These are phyloP conservation scores for Amoebophrya sp. DNA, from an alignment of 169 alveolate genomes.

Conservation along the genomic window DNA sequence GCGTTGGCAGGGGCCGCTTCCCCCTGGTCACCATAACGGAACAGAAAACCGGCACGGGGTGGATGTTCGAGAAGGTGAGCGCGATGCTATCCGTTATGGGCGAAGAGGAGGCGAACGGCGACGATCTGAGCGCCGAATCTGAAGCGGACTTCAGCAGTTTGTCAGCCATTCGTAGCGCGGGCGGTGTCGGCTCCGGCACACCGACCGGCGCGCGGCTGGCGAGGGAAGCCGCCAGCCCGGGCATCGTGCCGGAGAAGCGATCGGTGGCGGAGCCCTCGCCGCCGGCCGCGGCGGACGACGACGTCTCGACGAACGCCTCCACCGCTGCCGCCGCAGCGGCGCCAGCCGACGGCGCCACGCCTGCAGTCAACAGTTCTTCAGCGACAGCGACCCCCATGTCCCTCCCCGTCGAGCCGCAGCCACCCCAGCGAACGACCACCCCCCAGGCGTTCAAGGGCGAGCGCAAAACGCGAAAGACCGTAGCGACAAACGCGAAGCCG, in stretches of 20 bases:
- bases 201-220: neutral
- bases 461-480: neutral
- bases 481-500: neutral
- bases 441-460: neutral
- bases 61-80: conserved; percentile 2
- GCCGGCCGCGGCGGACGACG: neutral
- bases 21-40: neutral
- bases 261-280: neutral
- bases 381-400: neutral
- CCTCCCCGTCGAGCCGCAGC: neutral
- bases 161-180: neutral
- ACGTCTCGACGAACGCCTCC: neutral
- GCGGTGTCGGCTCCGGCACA: neutral
- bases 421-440: neutral
- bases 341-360: neutral
- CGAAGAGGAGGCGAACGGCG: neutral
- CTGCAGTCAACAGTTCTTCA: neutral
- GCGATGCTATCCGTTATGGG: neutral
- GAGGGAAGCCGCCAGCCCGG: neutral
- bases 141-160: neutral
- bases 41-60: neutral
- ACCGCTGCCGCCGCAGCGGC: neutral
- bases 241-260: no score
- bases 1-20: neutral
- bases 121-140: neutral